phyloP scores from a whole-genome alignment of 129 eudicot species.

The Lactuca sativa region DNA sequence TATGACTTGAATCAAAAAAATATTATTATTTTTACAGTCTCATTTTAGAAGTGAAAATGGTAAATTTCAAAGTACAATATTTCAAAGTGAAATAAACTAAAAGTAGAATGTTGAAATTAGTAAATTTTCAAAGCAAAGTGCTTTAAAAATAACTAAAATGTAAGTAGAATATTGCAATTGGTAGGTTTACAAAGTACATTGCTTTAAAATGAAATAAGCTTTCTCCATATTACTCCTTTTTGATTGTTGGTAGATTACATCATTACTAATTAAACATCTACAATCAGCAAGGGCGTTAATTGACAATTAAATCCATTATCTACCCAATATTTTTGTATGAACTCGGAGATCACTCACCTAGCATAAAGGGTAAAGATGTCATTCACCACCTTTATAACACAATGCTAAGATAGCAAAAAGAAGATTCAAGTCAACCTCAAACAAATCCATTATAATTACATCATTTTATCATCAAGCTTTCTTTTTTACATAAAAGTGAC shows the following conservation, averaged over 20 bases:
- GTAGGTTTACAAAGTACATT: too few species aligned
- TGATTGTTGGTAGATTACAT: slow-evolving; percentile 40
- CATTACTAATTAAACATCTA: slow-evolving; percentile 28
- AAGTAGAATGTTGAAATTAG: too few species aligned
- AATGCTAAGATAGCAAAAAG: slow-evolving; percentile 29
- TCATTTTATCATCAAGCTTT: slow-evolving; percentile 23
- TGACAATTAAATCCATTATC: background rate
- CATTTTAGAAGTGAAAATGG: too few species aligned
- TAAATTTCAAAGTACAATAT: too few species aligned
- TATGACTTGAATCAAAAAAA: too few species aligned
- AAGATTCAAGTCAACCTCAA: slow-evolving; percentile 23
- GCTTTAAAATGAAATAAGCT: too few species aligned
- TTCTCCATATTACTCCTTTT: too few species aligned
- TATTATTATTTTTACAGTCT: too few species aligned
- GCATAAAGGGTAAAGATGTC: slow-evolving; percentile 24
- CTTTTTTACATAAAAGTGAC: slow-evolving; percentile 18
- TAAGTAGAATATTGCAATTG: too few species aligned
- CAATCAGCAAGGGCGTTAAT: slow-evolving; percentile 23
- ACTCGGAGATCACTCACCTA: slow-evolving; percentile 28
- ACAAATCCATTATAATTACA: slow-evolving; percentile 12
- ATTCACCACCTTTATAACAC: slow-evolving; percentile 20
- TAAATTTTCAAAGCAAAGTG: too few species aligned
- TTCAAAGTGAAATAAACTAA: too few species aligned
- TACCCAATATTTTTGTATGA: slow-evolving; percentile 8
- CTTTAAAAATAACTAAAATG: too few species aligned